These are phyloP conservation scores for Botryobasidium botryosum DNA, from an alignment of 768 basidiomycete genomes.

Conservation along the genomic window DNA sequence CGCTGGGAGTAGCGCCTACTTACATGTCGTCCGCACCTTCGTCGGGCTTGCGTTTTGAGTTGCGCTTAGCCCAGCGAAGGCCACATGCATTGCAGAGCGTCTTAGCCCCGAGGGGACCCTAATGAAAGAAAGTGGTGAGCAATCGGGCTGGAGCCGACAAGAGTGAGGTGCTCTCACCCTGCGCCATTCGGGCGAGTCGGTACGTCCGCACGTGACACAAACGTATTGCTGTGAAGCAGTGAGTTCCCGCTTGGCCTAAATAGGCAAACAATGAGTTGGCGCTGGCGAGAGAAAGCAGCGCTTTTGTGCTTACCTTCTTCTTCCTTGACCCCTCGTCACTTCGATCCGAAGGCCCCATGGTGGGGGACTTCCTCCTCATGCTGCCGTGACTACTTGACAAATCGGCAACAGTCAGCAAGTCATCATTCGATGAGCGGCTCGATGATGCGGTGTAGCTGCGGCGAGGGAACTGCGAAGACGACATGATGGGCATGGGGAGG, in stretches of 20 bases:
- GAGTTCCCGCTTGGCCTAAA: not conserved
- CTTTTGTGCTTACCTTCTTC: slow-evolving; percentile 1
- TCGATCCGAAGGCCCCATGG: not conserved
- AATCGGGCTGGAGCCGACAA: not conserved
- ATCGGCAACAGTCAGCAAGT: too few relatives aligned
- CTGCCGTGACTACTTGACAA: too few relatives aligned
- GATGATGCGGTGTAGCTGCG: too few relatives aligned
- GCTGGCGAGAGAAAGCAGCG: not conserved
- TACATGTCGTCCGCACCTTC: too few relatives aligned
- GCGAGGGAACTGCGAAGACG: too few relatives aligned
- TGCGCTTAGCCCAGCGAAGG: slow-evolving; percentile 75
- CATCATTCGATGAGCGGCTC: too few relatives aligned
- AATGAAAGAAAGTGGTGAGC: slow-evolving; percentile 12
- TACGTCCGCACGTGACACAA: slow-evolving; percentile 84
- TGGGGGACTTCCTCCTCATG: not conserved
- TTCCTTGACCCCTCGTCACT: not conserved
- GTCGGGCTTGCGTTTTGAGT: slow-evolving; percentile 4
- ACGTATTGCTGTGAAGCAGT: slow-evolving; percentile 41
- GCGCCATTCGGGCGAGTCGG: slow-evolving; percentile 95
- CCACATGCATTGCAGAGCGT: slow-evolving; percentile 98
- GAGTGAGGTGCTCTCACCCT: slow-evolving; percentile 32
- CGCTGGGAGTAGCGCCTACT: too few relatives aligned
- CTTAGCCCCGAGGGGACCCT: slow-evolving; percentile 87
- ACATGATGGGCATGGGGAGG: slow-evolving; percentile 4
- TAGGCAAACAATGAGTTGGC: not conserved